A percentile compares a stretch with the other conserved stretches of the same genome.
These are phyloP conservation scores for Cercophora sp. DNA, from an alignment of 495 filamentous ascomycete species.

Conservation along the genomic window DNA sequence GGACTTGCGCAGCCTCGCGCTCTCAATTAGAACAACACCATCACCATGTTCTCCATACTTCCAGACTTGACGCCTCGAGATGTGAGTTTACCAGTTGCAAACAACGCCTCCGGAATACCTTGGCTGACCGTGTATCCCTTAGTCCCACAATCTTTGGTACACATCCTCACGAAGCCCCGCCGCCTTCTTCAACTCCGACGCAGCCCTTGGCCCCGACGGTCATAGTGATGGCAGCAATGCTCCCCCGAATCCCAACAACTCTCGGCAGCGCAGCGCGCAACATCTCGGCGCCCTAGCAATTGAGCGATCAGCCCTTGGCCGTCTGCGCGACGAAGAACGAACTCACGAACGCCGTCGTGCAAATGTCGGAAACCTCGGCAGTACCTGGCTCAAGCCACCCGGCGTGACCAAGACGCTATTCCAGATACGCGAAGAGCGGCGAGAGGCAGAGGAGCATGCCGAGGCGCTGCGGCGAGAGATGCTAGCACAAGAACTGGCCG, in stretches of 20 bases:
- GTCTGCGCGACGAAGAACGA: conserved; percentile 64
- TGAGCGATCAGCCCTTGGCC: conserved; percentile 52
- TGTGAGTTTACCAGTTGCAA: conserved; percentile 44
- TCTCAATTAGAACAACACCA: conserved; percentile 1
- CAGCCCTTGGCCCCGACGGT: background rate
- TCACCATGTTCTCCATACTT: conserved; percentile 64
- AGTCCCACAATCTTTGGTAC: conserved; percentile 73
- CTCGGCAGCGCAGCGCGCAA: conserved; percentile 12
- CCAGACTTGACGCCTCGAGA: conserved; percentile 68
- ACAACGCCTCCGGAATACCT: conserved; percentile 12
- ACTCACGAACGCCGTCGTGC: conserved; percentile 62
- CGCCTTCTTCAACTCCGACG: conserved; percentile 9
- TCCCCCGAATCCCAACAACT: conserved; percentile 13
- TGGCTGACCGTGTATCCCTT: too few species aligned
- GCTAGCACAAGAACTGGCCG: conserved; percentile 60
- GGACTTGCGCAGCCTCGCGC: background rate
- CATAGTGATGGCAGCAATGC: conserved; percentile 18
- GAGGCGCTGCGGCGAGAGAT: conserved; percentile 65
- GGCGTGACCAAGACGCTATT: conserved; percentile 73
- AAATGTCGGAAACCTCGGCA: conserved; percentile 70
- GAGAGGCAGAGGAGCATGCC: conserved; percentile 75
- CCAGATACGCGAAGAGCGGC: conserved; percentile 71
- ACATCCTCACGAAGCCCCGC: conserved; percentile 44
- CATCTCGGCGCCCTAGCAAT: conserved; percentile 21
- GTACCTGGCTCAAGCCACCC: conserved; percentile 73